Base-by-base conservation (phyloP, 225 moss, liverwort and hornwort species). In the Neckera pumila region DNA sequence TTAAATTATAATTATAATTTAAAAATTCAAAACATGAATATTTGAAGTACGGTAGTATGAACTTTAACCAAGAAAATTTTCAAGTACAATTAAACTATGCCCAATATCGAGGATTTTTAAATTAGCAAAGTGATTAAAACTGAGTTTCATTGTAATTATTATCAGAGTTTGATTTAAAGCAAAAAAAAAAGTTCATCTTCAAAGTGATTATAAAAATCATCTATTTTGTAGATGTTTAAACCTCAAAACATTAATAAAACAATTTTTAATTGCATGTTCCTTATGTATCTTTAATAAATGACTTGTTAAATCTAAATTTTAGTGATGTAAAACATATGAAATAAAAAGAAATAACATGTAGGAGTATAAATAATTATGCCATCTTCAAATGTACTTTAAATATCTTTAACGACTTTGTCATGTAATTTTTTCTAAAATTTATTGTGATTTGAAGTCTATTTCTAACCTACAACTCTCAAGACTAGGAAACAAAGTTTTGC, bases 121-220 rank as follows among this genome's bases (percentile, higher is more conserved):
- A 43, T 30, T 30, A 16, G 3, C 17, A 45, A 45, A 45, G 2
- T 45, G 12, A 45, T 45, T 30, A 28, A 45, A 8, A 43, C 5
- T 14, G 28, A 0, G 10, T 6, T 28, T 23, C 1, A 17, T 28
- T 0, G 0, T 0, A 17, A 43, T 43, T 72, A 17, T 27, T 42
- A 71, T 9, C 6, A 12, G 0, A 38, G 1, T 38, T 69, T 0
- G 7, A 7, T 1, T 38, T 38, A 13, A 38, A 69, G 19, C 1
- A n/a, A n/a, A n/a, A 3, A 17, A 65, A 66, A 66, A 36, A 66
- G 10, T 0, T 36, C 36, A 36, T 66, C 20, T 38, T 8, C 1
- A 26, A 72, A 6, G 14, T 42, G 9, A 5, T 9, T 72, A 3
- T 15, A 42, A 26, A 42, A 0, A 26, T 26, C 8, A 26, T 71